Evolutionary conservation across 2,329 filamentous ascomycete species (phyloP), one percentile per base, ranked within the genome.

Genomic region (Onygenales sp.): DNA sequence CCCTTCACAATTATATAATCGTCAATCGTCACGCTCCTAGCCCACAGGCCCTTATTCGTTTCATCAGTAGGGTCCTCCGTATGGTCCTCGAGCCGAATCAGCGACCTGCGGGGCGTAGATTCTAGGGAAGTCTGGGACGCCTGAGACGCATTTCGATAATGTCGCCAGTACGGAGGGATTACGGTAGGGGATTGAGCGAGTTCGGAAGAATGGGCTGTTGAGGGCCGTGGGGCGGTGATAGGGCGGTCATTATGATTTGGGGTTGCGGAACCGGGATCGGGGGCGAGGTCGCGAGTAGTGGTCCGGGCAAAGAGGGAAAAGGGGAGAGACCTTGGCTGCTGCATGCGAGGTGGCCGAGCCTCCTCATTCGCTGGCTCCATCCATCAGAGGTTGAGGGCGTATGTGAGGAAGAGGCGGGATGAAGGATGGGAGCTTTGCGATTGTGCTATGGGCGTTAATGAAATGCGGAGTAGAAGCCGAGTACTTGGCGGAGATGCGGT

Each of bases 381-480:
- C 67, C 68, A 71, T 71, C 62, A 69, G 64, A 64, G 37, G 27
- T 34, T 36, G 45, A 27, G 37, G 14, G 21, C 21, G 21, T 27
- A 27, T 27, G 21, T 27, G 21, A 27, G 21, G 21, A 27, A 27
- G 21, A 27, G 21, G 21, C 21, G 3, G 21, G 21, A 27, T 27
- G 21, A 27, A 27, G 21, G 21, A 27, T 5, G 21, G 4, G 21
- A 27, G 21, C 21, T 27, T 27, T 27, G 21, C 21, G 21, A 27
- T 27, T 27, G 21, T 3, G 21, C 21, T 27, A 27, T 27, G 21
- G 21, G 21, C 21, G 21, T 27, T 27, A 40, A 52, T 96, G 91
- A 90, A 89, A 84, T 57, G 80, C 90, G 56, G 88, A 94, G 66
- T 92, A 97, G 69, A 93, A 90, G 73, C 82, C 86, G 42, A 77